phyloP scores from a whole-genome alignment of 2,329 filamentous ascomycete genomes.

The Dactylellina haptotyla region DNA sequence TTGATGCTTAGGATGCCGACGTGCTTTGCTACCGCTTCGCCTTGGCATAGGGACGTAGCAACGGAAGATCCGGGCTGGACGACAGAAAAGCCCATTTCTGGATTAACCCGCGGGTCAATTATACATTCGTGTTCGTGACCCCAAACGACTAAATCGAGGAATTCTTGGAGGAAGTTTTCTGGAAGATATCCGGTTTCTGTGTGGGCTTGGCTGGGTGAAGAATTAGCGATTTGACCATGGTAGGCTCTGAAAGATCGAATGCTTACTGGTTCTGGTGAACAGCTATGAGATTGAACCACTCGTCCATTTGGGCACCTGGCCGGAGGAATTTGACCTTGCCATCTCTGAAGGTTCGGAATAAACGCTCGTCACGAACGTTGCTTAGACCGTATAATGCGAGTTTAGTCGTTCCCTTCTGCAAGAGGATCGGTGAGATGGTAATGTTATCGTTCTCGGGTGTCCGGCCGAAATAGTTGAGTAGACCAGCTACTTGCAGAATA shows the following conservation, averaged over 20 bases:
- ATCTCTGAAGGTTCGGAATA: constrained; percentile 93
- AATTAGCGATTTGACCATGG: too few species aligned
- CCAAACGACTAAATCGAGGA: constrained; percentile 92
- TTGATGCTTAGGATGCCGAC: constrained; percentile 86
- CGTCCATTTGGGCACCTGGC: constrained; percentile 78
- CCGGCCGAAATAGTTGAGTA: constrained; percentile 95
- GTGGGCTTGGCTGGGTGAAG: constrained; percentile 74
- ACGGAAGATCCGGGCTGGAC: constrained; percentile 98
- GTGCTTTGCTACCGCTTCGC: constrained; percentile 90
- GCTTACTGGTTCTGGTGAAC: constrained; percentile 88
- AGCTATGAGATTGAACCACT: constrained; percentile 96
- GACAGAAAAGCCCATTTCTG: constrained; percentile 89
- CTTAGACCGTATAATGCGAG: constrained; percentile 92
- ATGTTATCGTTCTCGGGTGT: constrained; percentile 94
- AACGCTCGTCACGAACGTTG: constrained; percentile 92
- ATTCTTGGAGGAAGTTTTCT: constrained; percentile 89
- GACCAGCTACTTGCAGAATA: constrained; percentile 85
- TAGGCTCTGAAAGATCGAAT: neutral
- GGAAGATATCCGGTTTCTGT: constrained; percentile 93
- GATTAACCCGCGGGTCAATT: constrained; percentile 83
- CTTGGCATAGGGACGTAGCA: constrained; percentile 87
- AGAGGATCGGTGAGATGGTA: constrained; percentile 84
- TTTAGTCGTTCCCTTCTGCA: constrained; percentile 94
- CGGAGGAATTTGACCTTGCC: constrained; percentile 93
- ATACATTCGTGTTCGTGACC: constrained; percentile 97